Base-by-base conservation (phyloP, 176 grass and related monocot genomes). In the Oryza nivara region DNA sequence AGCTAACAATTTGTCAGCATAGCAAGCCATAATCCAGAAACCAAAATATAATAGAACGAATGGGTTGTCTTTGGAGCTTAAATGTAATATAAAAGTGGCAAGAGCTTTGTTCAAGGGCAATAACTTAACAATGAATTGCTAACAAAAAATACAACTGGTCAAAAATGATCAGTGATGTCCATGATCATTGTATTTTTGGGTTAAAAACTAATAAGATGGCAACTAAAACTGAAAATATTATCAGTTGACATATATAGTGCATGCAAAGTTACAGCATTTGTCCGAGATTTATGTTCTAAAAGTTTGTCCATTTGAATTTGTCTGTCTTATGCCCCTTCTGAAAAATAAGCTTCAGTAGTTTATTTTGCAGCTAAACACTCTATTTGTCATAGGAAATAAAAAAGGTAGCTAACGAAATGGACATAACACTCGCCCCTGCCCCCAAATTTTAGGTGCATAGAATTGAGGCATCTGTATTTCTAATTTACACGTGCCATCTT, bases 1-100 rank as follows among this genome's bases (percentile, higher is more conserved):
- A 44, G 65, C 78, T 77, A 77, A 72, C 81, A 12, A 79, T 78
- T 81, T 49, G 80, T 46, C 68, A 78, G 51, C 49, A 86, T n/a
- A 49, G 11, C 58, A 79, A 85, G 41, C 10, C 7, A 72, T 45
- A 60, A 58, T 83, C 15, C 66, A 13, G 7, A 10, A 10, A 7
- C 49, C 44, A 52, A 51, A 68, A 45, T 68, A 38, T 15, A 11
- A 45, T 19, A 38, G 16, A 75, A 48, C 61, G 2, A 80, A 11
- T 58, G 60, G 48, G 40, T 79, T 70, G 23, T 25, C 22, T 25
- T 40, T 79, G 58, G 6, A 20, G 78, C 32, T 72, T 20, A 43
- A 79, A 79, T 28, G 74, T 23, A 75, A 13, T 80, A 23, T 23
- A 58, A 60, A 72, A 47, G 28, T 22, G 83, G 11, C 8, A 58